Conservation (phyloP, 148 eudicot species). For the Camellia sinensis region DNA sequence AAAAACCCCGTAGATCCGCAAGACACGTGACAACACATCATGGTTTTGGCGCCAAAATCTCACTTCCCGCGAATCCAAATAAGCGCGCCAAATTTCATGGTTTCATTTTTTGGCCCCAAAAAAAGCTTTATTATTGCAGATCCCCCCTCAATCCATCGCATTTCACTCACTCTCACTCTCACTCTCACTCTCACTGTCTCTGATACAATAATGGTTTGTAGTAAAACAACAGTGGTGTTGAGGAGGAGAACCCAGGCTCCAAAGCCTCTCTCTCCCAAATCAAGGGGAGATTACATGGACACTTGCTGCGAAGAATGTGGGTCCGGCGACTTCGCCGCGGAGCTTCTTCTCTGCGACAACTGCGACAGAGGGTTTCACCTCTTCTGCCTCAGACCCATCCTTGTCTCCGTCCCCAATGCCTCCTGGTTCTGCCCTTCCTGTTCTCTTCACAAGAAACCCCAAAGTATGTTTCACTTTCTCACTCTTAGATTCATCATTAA, state of each 20-base stretch:
- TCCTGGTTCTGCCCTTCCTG: conserved; percentile 81
- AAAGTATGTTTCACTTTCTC: conserved; percentile 31
- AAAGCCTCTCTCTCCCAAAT: conserved; percentile 20
- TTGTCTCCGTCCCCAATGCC: conserved; percentile 62
- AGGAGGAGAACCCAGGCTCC: conserved; percentile 50
- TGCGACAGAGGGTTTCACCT: conserved; percentile 82
- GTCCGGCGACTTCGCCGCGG: conserved; percentile 46
- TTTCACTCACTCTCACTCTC: background rate
- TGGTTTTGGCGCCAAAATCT: conserved; percentile 11
- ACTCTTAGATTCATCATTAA: background rate
- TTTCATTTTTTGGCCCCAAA: background rate
- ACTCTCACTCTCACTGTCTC: conserved; percentile 1
- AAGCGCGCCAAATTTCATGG: background rate
- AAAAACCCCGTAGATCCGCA: no score
- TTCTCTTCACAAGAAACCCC: conserved; percentile 31
- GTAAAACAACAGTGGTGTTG: conserved; percentile 6
- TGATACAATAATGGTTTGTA: background rate
- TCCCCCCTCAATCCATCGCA: background rate
- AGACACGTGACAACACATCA: background rate
- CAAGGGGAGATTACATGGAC: conserved; percentile 31
- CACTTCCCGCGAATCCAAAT: conserved; percentile 22
- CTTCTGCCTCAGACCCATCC: conserved; percentile 76
- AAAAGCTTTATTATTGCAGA: background rate
- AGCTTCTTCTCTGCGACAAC: conserved; percentile 67
- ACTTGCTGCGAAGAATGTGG: conserved; percentile 63